Conservation (phyloP, 306 rosid genomes). For the Rosa multiflora region DNA sequence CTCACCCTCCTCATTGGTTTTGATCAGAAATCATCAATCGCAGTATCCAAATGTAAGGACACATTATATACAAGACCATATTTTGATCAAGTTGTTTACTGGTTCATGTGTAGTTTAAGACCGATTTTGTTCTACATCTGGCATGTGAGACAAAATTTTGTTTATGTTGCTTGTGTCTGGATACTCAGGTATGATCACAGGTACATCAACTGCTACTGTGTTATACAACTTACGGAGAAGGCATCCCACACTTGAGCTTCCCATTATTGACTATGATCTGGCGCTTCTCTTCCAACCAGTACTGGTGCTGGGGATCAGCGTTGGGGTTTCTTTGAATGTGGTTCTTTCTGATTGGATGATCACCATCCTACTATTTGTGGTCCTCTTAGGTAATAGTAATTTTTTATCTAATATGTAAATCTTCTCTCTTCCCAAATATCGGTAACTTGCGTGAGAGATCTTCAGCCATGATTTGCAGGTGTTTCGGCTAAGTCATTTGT, state of each 20-base stretch:
- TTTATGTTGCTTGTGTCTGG: background rate
- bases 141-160: background rate
- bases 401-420: background rate
- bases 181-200: slow-evolving; percentile 71
- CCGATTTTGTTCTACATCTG: background rate
- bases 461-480: slow-evolving; percentile 33
- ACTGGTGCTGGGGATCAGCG: slow-evolving; percentile 73
- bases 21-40: slow-evolving; percentile 76
- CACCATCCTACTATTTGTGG: slow-evolving; percentile 55
- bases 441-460: background rate
- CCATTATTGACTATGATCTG: slow-evolving; percentile 71
- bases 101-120: background rate
- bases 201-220: slow-evolving; percentile 60
- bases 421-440: background rate
- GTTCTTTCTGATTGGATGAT: slow-evolving; percentile 78
- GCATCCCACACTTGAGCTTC: slow-evolving; percentile 60
- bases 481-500: slow-evolving; percentile 69
- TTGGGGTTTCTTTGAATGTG: slow-evolving; percentile 65
- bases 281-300: slow-evolving; percentile 69
- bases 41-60: slow-evolving; percentile 77
- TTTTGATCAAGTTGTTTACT: background rate
- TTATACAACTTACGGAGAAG: slow-evolving; percentile 56
- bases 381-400: slow-evolving; percentile 52
- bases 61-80: background rate
- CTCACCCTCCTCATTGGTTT: slow-evolving; percentile 73